Conservation (phyloP, 2,329 filamentous ascomycete species). For the Penicillium vulpinum region DNA sequence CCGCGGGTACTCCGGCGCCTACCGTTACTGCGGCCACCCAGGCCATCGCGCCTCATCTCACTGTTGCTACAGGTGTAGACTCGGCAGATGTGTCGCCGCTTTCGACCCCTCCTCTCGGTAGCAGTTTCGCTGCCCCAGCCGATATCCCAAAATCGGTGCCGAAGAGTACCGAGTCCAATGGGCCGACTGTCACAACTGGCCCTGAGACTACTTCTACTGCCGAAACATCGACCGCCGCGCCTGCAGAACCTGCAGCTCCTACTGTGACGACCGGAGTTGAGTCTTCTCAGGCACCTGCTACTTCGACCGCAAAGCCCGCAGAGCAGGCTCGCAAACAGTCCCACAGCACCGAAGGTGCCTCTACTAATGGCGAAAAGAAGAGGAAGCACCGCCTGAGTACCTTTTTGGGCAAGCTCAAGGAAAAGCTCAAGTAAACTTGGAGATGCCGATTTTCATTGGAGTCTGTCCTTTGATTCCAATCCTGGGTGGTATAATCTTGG, state of each 20-base stretch:
- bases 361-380: conserved; percentile 37
- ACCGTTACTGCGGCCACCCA: conserved; percentile 41
- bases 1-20: conserved; percentile 43
- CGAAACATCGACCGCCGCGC: conserved; percentile 19
- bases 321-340: conserved; percentile 14
- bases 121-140: conserved; percentile 11
- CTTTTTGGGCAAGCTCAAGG: conserved; percentile 59
- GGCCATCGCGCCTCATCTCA: conserved; percentile 38
- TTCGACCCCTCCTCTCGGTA: conserved; percentile 26
- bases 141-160: conserved; percentile 14
- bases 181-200: conserved; percentile 20
- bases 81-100: conserved; percentile 30
- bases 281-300: conserved; percentile 19
- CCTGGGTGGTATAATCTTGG: conserved; percentile 1
- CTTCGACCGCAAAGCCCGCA: conserved; percentile 22
- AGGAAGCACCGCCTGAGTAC: conserved; percentile 67
- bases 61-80: conserved; percentile 17
- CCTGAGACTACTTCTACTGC: conserved; percentile 16
- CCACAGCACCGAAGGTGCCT: conserved; percentile 11
- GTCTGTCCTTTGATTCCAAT: neutral
- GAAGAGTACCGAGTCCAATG: conserved; percentile 3
- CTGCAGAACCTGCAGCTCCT: conserved; percentile 16
- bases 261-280: conserved; percentile 28
- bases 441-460: neutral
- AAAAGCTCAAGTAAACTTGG: conserved; percentile 48